Conservation (phyloP, 75 land plant genomes). For the Isoetes taiwanensis region DNA sequence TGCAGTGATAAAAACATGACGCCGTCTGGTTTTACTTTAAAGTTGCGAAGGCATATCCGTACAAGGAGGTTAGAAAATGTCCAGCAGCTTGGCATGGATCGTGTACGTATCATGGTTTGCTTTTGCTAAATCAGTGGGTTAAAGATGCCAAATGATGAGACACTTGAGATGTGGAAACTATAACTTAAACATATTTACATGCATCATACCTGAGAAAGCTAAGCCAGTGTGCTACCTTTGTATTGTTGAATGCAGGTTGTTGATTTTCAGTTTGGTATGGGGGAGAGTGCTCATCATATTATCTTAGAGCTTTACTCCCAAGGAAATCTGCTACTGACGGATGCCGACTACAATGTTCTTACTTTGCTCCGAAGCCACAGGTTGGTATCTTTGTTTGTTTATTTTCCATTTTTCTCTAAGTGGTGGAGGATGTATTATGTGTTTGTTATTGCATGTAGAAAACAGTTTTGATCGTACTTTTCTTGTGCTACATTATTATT, state of each 20-base stretch:
- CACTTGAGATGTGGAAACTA: too few species aligned
- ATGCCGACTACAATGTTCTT: conserved; percentile 62
- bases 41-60: conserved; percentile 81
- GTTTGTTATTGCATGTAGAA: too few species aligned
- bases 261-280: conserved; percentile 86
- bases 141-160: too few species aligned
- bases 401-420: background rate
- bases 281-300: conserved; percentile 64
- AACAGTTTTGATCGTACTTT: too few species aligned
- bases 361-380: conserved; percentile 94
- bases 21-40: conserved; percentile 93
- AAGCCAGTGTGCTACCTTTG: background rate
- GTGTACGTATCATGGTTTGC: conserved; percentile 31
- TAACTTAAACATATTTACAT: background rate
- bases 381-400: conserved; percentile 17
- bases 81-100: conserved; percentile 93
- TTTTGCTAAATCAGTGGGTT: background rate
- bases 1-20: conserved; percentile 82
- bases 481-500: too few species aligned
- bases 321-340: conserved; percentile 82
- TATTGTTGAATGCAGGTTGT: conserved; percentile 41
- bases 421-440: too few species aligned
- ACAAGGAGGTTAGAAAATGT: conserved; percentile 96
- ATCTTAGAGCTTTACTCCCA: conserved; percentile 92
- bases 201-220: background rate